Conservation (phyloP, 805 yeast species). For the Starmerella khaoyaiensis region DNA sequence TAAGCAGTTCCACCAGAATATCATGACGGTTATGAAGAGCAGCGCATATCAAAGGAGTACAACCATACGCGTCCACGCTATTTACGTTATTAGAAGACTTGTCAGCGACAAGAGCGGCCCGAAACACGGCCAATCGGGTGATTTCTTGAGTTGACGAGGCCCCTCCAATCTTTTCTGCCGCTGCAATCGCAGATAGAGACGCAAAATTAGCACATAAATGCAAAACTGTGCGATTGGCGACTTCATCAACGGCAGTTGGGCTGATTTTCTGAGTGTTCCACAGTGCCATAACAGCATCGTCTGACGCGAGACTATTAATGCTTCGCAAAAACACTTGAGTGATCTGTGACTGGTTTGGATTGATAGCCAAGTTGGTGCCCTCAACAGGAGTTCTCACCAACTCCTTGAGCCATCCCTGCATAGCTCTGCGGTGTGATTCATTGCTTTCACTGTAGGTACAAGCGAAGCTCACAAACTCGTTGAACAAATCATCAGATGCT, state of each 20-base stretch:
- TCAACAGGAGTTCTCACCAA: conserved; percentile 24
- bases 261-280: conserved; percentile 43
- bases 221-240: conserved; percentile 57
- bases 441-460: conserved; percentile 25
- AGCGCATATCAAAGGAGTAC: conserved; percentile 80
- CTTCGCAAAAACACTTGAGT: conserved; percentile 65
- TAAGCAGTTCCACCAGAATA: conserved; percentile 34
- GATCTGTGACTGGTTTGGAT: conserved; percentile 29
- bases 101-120: conserved; percentile 21
- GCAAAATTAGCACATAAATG: conserved; percentile 43
- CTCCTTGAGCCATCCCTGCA: conserved; percentile 36
- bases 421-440: conserved; percentile 25
- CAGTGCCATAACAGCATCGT: conserved; percentile 40
- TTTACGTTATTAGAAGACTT: conserved; percentile 8
- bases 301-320: conserved; percentile 52
- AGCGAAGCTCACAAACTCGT: conserved; percentile 43
- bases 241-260: conserved; percentile 52
- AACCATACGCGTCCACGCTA: conserved; percentile 37
- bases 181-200: conserved; percentile 6
- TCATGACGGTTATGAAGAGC: conserved; percentile 40
- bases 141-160: conserved; percentile 1
- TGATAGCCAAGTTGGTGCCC: conserved; percentile 8
- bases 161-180: conserved; percentile 7
- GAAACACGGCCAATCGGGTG: conserved; percentile 24
- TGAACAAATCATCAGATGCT: conserved; percentile 47